Evolutionary conservation across 306 rosid species (phyloP).

Genomic region (Medicago arabica): DNA sequence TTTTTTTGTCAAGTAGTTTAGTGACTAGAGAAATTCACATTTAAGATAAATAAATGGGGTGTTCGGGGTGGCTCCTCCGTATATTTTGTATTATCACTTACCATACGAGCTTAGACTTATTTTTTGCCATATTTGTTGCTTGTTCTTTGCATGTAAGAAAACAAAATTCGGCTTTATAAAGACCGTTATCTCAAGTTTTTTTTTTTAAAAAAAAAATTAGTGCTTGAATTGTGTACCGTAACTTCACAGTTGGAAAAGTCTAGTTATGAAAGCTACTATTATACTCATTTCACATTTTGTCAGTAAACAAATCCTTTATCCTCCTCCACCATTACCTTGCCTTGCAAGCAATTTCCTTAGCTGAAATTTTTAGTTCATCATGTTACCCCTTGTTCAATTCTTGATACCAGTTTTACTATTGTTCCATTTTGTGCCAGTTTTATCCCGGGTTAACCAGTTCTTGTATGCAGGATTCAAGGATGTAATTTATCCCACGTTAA

Average conservation of each 20-base stretch:
- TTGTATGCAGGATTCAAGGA: slow-evolving; percentile 63
- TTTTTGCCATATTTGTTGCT: too few relatives aligned
- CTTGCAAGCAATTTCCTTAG: neutral
- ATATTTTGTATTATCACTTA: too few relatives aligned
- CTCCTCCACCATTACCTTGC: neutral
- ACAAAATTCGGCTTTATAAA: too few relatives aligned
- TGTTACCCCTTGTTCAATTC: slow-evolving; percentile 45
- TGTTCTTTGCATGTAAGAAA: too few relatives aligned
- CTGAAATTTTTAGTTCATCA: neutral
- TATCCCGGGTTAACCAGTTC: slow-evolving; percentile 52
- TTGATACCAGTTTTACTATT: slow-evolving; percentile 11
- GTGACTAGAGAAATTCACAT: too few relatives aligned
- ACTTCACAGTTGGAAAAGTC: neutral
- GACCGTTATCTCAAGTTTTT: too few relatives aligned
- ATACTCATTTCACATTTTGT: neutral
- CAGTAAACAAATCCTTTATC: too few relatives aligned
- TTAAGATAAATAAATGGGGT: too few relatives aligned
- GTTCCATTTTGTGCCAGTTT: slow-evolving; percentile 47
- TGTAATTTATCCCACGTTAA: slow-evolving; percentile 50
- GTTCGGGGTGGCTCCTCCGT: too few relatives aligned
- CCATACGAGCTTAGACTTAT: too few relatives aligned
- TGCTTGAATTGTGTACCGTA: neutral
- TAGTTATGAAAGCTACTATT: neutral
- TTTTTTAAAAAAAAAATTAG: too few relatives aligned
- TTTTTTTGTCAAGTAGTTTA: too few relatives aligned